These are phyloP conservation scores for Coffea eugenioides DNA, from an alignment of 257 asterid genomes.

Conservation along the genomic window DNA sequence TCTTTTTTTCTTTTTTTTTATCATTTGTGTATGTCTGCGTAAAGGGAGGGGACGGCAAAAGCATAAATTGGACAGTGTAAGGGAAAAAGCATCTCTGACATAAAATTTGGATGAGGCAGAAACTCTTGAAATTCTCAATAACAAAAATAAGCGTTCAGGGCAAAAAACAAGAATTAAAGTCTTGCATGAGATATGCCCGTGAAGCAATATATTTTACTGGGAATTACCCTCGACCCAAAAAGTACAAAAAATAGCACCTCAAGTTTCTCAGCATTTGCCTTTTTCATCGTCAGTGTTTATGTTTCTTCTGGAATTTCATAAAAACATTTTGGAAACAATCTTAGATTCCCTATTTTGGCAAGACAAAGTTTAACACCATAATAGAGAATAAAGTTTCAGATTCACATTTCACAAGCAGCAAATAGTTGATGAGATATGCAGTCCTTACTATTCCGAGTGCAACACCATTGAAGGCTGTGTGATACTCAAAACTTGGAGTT, in stretches of 20 bases:
- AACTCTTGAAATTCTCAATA: not conserved
- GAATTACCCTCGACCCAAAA: not conserved
- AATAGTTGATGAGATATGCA: constrained; percentile 3
- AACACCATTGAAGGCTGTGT: constrained; percentile 89
- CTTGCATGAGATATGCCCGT: not conserved
- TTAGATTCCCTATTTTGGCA: not conserved
- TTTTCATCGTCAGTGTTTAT: not conserved
- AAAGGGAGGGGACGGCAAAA: not conserved
- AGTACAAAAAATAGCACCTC: not conserved
- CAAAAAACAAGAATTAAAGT: not conserved
- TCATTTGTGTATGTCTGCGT: not conserved
- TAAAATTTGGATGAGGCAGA: not conserved
- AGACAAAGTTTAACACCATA: not conserved
- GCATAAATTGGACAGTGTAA: not conserved
- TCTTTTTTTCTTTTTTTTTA: not conserved
- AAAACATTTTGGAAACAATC: no score
- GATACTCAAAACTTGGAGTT: constrained; percentile 93
- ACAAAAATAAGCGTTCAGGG: not conserved
- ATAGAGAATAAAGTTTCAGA: not conserved
- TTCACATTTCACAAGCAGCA: not conserved
- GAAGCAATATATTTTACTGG: not conserved
- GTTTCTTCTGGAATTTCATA: not conserved
- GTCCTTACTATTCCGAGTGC: constrained; percentile 89
- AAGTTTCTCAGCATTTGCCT: not conserved
- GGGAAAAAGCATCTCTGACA: not conserved